These are phyloP conservation scores for Peronospora farinosa DNA, from an alignment of 352 stramenopile genomes.

Conservation along the genomic window DNA sequence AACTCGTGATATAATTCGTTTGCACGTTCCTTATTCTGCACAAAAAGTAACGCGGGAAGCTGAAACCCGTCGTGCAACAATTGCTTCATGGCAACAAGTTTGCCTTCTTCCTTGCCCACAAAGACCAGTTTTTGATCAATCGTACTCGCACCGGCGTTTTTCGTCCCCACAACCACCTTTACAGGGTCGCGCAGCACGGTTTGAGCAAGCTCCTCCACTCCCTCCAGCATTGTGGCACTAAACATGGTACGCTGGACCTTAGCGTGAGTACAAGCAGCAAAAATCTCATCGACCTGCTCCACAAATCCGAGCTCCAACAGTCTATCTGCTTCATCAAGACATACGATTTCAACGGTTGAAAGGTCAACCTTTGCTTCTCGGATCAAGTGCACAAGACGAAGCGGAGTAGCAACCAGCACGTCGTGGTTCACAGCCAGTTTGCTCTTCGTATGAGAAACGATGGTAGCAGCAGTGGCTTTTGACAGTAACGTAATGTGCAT, in stretches of 20 bases:
- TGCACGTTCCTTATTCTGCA: conserved; percentile 97
- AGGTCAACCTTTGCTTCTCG: conserved; percentile 80
- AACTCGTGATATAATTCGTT: conserved; percentile 97
- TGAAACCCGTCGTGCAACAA: conserved; percentile 88
- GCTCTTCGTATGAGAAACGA: conserved; percentile 71
- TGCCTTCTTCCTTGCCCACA: conserved; percentile 98
- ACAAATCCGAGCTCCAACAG: conserved; percentile 96
- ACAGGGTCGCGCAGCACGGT: conserved; percentile 95
- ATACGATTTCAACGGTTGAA: conserved; percentile 88
- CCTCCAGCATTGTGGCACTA: conserved; percentile 94
- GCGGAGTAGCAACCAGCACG: conserved; percentile 93
- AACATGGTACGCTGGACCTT: conserved; percentile 94
- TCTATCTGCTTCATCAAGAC: conserved; percentile 98
- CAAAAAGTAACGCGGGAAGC: conserved; percentile 96
- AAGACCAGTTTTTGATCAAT: conserved; percentile 96
- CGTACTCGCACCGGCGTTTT: conserved; percentile 82
- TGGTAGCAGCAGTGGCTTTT: conserved; percentile 87
- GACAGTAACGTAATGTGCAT: conserved; percentile 87
- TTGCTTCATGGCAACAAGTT: conserved; percentile 94
- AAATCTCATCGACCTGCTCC: conserved; percentile 96
- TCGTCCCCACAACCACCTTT: conserved; percentile 90
- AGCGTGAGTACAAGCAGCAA: conserved; percentile 85
- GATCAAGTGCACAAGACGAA: conserved; percentile 91
- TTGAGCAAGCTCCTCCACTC: conserved; percentile 93
- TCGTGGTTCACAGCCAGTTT: conserved; percentile 86